Percentiles rank a stretch among this genome's conserved stretches.
Evolutionary conservation across 2,329 filamentous ascomycete genomes (phyloP).

Genomic region (Cercospora berteroae): DNA sequence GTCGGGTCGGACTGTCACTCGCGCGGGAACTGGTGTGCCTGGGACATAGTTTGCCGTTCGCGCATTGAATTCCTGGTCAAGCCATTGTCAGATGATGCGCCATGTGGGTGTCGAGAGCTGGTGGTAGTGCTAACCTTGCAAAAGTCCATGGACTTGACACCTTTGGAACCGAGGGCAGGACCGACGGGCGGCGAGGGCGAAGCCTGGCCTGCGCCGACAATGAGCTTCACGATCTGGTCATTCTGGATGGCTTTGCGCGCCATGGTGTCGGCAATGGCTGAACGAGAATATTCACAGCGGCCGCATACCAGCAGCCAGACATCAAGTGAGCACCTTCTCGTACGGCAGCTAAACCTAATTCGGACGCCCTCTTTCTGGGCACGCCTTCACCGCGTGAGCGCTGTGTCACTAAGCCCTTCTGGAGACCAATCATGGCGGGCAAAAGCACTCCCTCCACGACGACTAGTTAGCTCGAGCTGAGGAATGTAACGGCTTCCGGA

Average conservation of each 20-base stretch:
- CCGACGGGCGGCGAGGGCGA: conserved; percentile 93
- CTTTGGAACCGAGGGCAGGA: conserved; percentile 92
- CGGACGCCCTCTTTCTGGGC: neutral
- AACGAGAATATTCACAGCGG: neutral
- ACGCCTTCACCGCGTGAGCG: conserved; percentile 2
- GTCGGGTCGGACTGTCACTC: conserved; percentile 88
- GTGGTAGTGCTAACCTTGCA: conserved; percentile 71
- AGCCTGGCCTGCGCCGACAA: conserved; percentile 93
- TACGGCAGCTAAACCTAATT: neutral
- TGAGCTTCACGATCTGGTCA: conserved; percentile 89
- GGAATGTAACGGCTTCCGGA: neutral
- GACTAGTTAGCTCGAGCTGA: conserved; percentile 1
- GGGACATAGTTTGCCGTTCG: conserved; percentile 73
- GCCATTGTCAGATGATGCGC: conserved; percentile 9
- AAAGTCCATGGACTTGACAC: conserved; percentile 99
- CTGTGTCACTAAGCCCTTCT: neutral
- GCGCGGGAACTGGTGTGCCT: conserved; percentile 85
- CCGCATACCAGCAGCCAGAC: neutral
- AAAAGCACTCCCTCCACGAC: conserved; percentile 2
- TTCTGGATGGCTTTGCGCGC: conserved; percentile 56
- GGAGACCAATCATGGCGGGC: neutral
- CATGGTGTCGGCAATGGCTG: conserved; percentile 41
- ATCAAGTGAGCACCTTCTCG: neutral
- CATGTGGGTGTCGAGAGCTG: neutral
- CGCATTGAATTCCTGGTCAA: conserved; percentile 28